phyloP scores from a whole-genome alignment of 495 filamentous ascomycete genomes.

The Sordaria brevicollis region DNA sequence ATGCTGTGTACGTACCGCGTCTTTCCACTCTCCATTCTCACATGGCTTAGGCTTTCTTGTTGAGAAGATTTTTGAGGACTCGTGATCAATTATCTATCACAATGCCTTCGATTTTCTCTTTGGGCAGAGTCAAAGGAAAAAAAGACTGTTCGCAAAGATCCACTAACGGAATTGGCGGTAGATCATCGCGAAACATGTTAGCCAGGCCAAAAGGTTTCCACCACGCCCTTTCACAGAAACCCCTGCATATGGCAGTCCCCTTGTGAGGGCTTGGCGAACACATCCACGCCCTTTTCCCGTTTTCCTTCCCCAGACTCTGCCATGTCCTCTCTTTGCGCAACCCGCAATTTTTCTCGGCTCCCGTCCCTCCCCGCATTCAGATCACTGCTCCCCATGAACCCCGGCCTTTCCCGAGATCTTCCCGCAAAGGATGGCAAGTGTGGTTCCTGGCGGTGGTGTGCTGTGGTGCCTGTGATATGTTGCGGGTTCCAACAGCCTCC shows the following conservation, averaged over 20 bases:
- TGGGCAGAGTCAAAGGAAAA: not conserved
- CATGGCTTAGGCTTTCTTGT: not conserved
- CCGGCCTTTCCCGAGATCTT: not conserved
- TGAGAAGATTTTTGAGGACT: not conserved
- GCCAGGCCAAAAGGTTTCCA: not conserved
- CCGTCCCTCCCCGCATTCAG: not conserved
- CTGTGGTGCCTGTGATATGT: not conserved
- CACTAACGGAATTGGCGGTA: not conserved
- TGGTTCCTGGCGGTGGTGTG: not conserved
- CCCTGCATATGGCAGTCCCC: not conserved
- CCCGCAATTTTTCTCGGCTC: not conserved
- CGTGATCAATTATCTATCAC: not conserved
- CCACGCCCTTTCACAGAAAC: not conserved
- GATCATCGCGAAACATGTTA: not conserved
- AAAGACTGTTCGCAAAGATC: not conserved
- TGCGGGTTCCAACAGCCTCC: not conserved
- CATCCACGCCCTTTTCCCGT: not conserved
- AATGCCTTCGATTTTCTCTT: not conserved
- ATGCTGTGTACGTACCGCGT: not conserved
- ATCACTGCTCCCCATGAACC: not conserved
- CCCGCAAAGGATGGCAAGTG: not conserved
- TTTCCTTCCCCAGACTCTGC: not conserved
- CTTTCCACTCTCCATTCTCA: not conserved
- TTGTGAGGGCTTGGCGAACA: not conserved
- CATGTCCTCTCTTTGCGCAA: not conserved